Percentiles rank a stretch among this genome's conserved stretches.
These are phyloP conservation scores for Ogataea paradorogensis DNA, from an alignment of 805 yeast genomes.

Conservation along the genomic window DNA sequence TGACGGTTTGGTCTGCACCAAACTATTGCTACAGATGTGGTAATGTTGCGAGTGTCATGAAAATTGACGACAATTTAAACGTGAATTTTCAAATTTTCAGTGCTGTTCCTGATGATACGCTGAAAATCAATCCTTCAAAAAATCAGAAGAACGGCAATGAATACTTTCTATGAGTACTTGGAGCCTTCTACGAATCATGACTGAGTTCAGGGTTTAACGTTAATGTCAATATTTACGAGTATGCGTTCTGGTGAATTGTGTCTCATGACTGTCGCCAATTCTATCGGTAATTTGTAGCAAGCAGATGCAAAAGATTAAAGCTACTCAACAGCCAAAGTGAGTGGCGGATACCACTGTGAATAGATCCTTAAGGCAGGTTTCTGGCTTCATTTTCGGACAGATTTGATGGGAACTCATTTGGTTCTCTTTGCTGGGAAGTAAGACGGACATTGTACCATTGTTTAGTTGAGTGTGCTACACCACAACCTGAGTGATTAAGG, in stretches of 20 bases:
- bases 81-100: conserved; percentile 92
- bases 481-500: too few species aligned
- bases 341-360: too few species aligned
- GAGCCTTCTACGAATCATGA: conserved; percentile 4
- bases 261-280: background rate
- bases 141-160: conserved; percentile 37
- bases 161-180: conserved; percentile 31
- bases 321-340: too few species aligned
- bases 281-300: background rate
- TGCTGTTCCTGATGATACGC: conserved; percentile 85
- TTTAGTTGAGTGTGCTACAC: too few species aligned
- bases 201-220: background rate
- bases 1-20: conserved; percentile 98
- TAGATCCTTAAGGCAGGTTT: too few species aligned
- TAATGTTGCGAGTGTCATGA: conserved; percentile 97
- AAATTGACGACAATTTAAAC: conserved; percentile 78
- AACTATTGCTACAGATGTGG: conserved; percentile 98
- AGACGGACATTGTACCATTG: too few species aligned
- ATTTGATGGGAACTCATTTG: too few species aligned
- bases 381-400: too few species aligned
- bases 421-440: too few species aligned
- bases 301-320: too few species aligned
- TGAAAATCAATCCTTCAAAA: conserved; percentile 35
- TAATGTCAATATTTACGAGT: background rate
- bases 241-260: background rate